These are phyloP conservation scores for Mitosporidium daphniae DNA, from an alignment of 371 early-diverging fungal genomes.

Conservation along the genomic window DNA sequence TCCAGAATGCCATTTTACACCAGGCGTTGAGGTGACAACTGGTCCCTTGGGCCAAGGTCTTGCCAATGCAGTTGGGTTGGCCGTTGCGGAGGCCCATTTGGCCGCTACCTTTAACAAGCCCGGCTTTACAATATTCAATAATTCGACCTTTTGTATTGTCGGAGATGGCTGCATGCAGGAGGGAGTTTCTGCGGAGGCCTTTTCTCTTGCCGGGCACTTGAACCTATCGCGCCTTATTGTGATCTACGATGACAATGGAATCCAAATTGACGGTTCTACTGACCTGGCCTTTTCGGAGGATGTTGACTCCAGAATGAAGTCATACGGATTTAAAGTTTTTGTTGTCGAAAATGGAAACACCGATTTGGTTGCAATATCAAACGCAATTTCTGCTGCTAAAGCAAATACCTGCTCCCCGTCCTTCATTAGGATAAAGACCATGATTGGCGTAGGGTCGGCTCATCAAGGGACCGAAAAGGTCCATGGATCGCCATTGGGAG, in stretches of 20 bases:
- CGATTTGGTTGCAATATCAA: slow-evolving; percentile 23
- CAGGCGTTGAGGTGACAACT: slow-evolving; percentile 83
- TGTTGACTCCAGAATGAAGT: slow-evolving; percentile 41
- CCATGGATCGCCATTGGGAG: slow-evolving; percentile 47
- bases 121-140: slow-evolving; percentile 34
- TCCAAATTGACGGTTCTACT: slow-evolving; percentile 57
- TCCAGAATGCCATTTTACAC: slow-evolving; percentile 38
- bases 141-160: slow-evolving; percentile 41
- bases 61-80: slow-evolving; percentile 76
- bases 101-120: slow-evolving; percentile 59
- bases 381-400: slow-evolving; percentile 36
- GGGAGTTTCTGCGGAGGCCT: slow-evolving; percentile 85
- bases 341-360: slow-evolving; percentile 39
- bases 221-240: slow-evolving; percentile 71
- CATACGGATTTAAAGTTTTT: slow-evolving; percentile 68
- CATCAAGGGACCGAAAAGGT: slow-evolving; percentile 44
- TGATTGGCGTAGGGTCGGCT: slow-evolving; percentile 14
- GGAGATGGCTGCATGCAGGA: slow-evolving; percentile 99
- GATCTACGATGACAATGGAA: slow-evolving; percentile 82
- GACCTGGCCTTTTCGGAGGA: slow-evolving; percentile 69
- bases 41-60: slow-evolving; percentile 97
- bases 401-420: slow-evolving; percentile 42
- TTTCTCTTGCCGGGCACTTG: slow-evolving; percentile 82
- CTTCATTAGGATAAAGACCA: slow-evolving; percentile 41
- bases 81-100: slow-evolving; percentile 47